phyloP scores from a whole-genome alignment of 805 yeast species.

The Pichia paraexigua region DNA sequence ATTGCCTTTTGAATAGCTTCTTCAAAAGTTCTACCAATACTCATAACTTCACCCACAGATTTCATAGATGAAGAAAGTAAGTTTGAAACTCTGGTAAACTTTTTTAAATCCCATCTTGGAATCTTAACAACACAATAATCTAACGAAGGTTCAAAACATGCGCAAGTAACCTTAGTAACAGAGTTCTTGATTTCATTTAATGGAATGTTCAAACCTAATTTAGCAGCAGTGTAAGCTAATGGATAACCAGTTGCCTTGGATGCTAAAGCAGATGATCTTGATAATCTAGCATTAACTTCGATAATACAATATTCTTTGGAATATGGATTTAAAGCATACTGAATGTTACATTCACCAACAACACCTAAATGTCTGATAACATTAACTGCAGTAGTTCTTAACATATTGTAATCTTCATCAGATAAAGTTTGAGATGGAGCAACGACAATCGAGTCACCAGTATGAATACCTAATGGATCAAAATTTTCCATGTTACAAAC shows the following conservation, averaged over 20 bases:
- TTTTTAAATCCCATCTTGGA: slow-evolving; percentile 98
- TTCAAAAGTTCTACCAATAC: slow-evolving; percentile 94
- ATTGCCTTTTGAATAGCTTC: slow-evolving; percentile 98
- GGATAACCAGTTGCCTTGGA: slow-evolving; percentile 99
- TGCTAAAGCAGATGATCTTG: slow-evolving; percentile 98
- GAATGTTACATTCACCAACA: slow-evolving; percentile 98
- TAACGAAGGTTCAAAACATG: slow-evolving; percentile 95
- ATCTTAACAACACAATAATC: slow-evolving; percentile 96
- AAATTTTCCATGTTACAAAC: slow-evolving; percentile 99
- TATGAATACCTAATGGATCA: slow-evolving; percentile 96
- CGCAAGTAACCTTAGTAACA: slow-evolving; percentile 88
- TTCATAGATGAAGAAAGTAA: slow-evolving; percentile 90
- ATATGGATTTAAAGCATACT: slow-evolving; percentile 90
- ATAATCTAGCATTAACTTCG: slow-evolving; percentile 95
- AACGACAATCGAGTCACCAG: slow-evolving; percentile 98
- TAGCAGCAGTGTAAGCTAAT: slow-evolving; percentile 96
- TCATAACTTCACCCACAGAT: slow-evolving; percentile 98
- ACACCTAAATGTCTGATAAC: slow-evolving; percentile 96
- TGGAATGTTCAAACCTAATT: slow-evolving; percentile 87
- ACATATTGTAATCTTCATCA: slow-evolving; percentile 96
- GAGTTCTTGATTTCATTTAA: slow-evolving; percentile 87
- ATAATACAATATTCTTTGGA: slow-evolving; percentile 93
- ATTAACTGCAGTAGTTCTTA: slow-evolving; percentile 94
- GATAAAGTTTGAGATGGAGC: slow-evolving; percentile 98
- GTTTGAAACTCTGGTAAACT: slow-evolving; percentile 86